Evolutionary conservation across 306 rosid genomes (phyloP), one percentile per base, ranked within the genome.

Genomic region (Hylodesmum podocarpum): DNA sequence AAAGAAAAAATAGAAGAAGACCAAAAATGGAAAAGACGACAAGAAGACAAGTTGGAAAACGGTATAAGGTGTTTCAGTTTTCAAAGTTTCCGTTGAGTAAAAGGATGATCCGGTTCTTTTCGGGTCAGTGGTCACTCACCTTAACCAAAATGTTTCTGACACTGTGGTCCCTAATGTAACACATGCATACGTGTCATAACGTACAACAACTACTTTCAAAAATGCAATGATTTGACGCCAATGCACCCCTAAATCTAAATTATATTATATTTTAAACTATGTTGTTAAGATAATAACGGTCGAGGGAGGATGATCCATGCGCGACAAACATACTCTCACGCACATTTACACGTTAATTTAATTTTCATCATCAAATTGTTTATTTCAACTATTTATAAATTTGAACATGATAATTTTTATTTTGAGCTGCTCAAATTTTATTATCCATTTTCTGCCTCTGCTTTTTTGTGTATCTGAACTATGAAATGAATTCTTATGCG

Each of bases 21-120:
- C n/a, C n/a, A 33, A 33, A 33, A 33, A 33, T 33, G 6, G 37
- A 3, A 33, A 33, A 33, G 4, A 33, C 37, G 37, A 33, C 37
- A 11, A 36, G 2, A 3, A 14, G 18, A 14, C 37, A 33, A 33
- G 37, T 3, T 3, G 4, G 37, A 33, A 33, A 33, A 33, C 5
- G 6, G 6, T 33, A 3, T 33, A 3, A 4, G 37, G 37, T 33
- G 6, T 33, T 16, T 49, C 12, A 50, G 8, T 1, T 19, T 66
- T 43, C 25, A 14, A 40, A 70, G 63, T 70, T 31, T 31, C 63
- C 75, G 63, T 50, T 70, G 75, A 27, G 33, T 50, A 70, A 70
- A 70, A 21, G 62, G 31, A 29, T 31, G 28, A 5, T 8, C 25
- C 28, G 28, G 59, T 44, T 33, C 10, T 25, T 43, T 67, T 66